phyloP scores from a whole-genome alignment of 108 stramenopile species.

The Cylindrotheca fusiformis region DNA sequence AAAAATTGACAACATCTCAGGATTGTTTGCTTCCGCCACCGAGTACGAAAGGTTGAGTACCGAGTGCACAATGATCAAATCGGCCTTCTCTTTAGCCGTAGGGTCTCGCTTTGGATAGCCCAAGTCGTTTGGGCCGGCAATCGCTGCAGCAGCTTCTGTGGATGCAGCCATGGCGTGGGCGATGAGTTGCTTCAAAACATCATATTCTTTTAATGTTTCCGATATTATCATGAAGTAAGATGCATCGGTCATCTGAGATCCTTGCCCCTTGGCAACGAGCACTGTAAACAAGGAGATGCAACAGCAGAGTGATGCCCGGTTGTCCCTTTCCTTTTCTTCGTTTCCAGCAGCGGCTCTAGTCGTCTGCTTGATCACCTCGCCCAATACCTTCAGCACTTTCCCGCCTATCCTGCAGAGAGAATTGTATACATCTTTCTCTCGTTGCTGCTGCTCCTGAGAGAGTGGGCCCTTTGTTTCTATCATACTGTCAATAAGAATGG shows the following conservation, averaged over 20 bases:
- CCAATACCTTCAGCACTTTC: conserved; percentile 1
- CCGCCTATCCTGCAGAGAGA: conserved; percentile 4
- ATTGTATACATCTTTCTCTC: background rate
- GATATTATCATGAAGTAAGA: conserved; percentile 5
- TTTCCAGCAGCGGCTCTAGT: background rate
- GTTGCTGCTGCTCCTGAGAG: background rate
- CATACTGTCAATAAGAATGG: background rate
- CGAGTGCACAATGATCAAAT: conserved; percentile 7
- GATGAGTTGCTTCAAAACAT: conserved; percentile 17
- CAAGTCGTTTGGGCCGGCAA: background rate
- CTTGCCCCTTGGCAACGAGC: background rate
- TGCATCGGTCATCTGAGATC: background rate
- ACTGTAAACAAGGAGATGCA: conserved; percentile 7
- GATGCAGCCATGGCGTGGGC: conserved; percentile 11
- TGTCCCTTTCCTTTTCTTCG: background rate
- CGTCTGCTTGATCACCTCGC: background rate
- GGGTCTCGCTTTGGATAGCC: background rate
- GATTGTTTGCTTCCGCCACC: conserved; percentile 14
- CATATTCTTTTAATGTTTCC: conserved; percentile 15
- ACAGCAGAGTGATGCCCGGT: conserved; percentile 1
- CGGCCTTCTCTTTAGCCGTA: conserved; percentile 1
- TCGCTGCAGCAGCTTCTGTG: background rate
- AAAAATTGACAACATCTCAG: conserved; percentile 13
- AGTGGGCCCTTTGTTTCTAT: background rate
- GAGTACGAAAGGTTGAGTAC: conserved; percentile 20